A percentile compares a stretch with the other conserved stretches of the same genome.
phyloP scores from a whole-genome alignment of 805 yeast genomes.

The Barnettozyma californica region DNA sequence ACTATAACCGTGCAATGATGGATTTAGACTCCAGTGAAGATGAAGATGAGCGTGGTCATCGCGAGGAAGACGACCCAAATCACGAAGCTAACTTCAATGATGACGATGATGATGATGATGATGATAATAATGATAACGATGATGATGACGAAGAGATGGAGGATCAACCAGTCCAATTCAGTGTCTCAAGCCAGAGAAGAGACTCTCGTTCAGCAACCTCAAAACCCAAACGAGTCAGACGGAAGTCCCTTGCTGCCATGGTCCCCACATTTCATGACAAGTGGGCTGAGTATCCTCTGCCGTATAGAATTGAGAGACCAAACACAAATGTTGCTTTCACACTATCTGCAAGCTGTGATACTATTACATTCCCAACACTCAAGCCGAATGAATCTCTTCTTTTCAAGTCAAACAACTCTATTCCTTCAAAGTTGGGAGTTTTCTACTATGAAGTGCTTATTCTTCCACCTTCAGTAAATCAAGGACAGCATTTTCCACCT shows the following conservation, averaged over 20 bases:
- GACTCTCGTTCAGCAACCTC: neutral
- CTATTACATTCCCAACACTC: conserved; percentile 3
- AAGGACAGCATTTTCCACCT: conserved; percentile 25
- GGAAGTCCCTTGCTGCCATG: neutral
- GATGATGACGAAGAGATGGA: conserved; percentile 3
- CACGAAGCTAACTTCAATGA: conserved; percentile 4
- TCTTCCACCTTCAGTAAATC: conserved; percentile 23
- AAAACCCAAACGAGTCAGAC: neutral
- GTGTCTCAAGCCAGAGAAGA: neutral
- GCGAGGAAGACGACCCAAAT: conserved; percentile 2
- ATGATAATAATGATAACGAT: conserved; percentile 6
- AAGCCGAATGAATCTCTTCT: conserved; percentile 17
- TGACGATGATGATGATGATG: conserved; percentile 9
- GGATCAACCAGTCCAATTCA: neutral
- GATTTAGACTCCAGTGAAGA: conserved; percentile 13
- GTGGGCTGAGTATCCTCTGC: conserved; percentile 5
- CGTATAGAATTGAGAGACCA: conserved; percentile 4
- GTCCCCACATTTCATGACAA: neutral
- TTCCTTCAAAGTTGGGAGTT: conserved; percentile 38
- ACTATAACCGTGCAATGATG: conserved; percentile 13
- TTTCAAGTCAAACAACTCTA: conserved; percentile 30
- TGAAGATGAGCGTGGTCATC: conserved; percentile 4
- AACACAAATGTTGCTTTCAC: conserved; percentile 9
- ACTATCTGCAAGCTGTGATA: conserved; percentile 20
- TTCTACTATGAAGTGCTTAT: conserved; percentile 49